Conservation (phyloP, 495 filamentous ascomycete genomes). For the Parachaetomium inaequale region DNA sequence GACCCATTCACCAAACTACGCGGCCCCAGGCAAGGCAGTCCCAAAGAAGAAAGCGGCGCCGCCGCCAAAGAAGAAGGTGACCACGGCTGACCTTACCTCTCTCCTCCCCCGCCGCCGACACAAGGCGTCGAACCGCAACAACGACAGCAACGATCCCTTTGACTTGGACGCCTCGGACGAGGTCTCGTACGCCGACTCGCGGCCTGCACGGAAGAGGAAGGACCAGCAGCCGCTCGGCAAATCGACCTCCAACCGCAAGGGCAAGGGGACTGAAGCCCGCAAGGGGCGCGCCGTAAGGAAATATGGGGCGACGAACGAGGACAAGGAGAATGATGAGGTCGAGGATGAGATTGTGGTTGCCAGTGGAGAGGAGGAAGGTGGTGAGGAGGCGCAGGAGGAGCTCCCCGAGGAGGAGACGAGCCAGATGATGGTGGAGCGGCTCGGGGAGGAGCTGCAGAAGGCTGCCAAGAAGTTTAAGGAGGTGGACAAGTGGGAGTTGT, state of each 20-base stretch:
- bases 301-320: constrained; percentile 34
- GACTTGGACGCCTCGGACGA: constrained; percentile 32
- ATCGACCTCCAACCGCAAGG: constrained; percentile 15
- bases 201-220: constrained; percentile 20
- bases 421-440: constrained; percentile 30
- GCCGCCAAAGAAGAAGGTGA: constrained; percentile 32
- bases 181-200: constrained; percentile 32
- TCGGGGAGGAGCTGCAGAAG: constrained; percentile 43
- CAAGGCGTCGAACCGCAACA: constrained; percentile 4
- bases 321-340: constrained; percentile 44
- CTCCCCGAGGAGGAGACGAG: constrained; percentile 25
- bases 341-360: constrained; percentile 25
- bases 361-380: constrained; percentile 20
- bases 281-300: constrained; percentile 33
- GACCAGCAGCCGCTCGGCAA: constrained; percentile 14
- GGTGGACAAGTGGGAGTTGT: constrained; percentile 49
- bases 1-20: constrained; percentile 49
- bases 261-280: constrained; percentile 8
- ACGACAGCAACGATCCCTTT: constrained; percentile 23
- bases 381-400: constrained; percentile 23
- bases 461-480: constrained; percentile 50
- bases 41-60: constrained; percentile 28
- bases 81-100: constrained; percentile 42
- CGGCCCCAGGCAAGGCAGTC: constrained; percentile 16
- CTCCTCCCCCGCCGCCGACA: constrained; percentile 40